Conservation (phyloP, 2,329 filamentous ascomycete species). For the Chaetomium olivaceum region DNA sequence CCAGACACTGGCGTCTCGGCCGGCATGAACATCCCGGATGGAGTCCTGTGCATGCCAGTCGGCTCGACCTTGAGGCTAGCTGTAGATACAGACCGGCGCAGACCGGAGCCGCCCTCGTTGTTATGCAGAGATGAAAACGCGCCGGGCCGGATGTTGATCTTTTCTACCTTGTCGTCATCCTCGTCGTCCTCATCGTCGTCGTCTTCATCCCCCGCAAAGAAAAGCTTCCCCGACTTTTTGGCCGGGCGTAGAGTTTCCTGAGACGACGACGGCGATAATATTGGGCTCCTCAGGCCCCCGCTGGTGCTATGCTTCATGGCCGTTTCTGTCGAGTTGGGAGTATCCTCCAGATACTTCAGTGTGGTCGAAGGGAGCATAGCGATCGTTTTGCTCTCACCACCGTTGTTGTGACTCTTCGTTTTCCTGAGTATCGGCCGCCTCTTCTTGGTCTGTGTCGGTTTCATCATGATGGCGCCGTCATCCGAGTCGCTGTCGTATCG, state of each 20-base stretch:
- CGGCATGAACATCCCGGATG: conserved; percentile 90
- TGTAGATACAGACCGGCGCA: conserved; percentile 53
- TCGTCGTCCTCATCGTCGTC: conserved; percentile 60
- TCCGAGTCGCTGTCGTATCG: conserved; percentile 66
- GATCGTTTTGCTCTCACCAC: conserved; percentile 74
- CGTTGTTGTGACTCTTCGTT: conserved; percentile 41
- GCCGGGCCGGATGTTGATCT: conserved; percentile 19
- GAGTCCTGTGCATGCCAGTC: conserved; percentile 70
- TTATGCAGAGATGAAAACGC: conserved; percentile 29
- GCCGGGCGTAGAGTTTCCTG: conserved; percentile 78
- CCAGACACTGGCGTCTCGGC: conserved; percentile 71
- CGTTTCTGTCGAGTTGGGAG: conserved; percentile 64
- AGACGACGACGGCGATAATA: conserved; percentile 72
- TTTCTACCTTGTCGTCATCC: conserved; percentile 36
- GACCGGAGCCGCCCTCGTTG: conserved; percentile 35
- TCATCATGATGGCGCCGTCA: conserved; percentile 82
- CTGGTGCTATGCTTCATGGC: conserved; percentile 62
- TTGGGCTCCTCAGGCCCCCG: conserved; percentile 48
- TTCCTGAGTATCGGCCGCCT: conserved; percentile 55
- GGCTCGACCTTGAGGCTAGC: conserved; percentile 53
- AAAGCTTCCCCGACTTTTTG: conserved; percentile 64
- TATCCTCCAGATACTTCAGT: conserved; percentile 79
- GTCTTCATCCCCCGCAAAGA: conserved; percentile 63
- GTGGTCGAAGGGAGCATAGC: conserved; percentile 86
- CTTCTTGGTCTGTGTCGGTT: conserved; percentile 57